These are phyloP conservation scores for Pezicula radicicola DNA, from an alignment of 2,329 filamentous ascomycete genomes.

Conservation along the genomic window DNA sequence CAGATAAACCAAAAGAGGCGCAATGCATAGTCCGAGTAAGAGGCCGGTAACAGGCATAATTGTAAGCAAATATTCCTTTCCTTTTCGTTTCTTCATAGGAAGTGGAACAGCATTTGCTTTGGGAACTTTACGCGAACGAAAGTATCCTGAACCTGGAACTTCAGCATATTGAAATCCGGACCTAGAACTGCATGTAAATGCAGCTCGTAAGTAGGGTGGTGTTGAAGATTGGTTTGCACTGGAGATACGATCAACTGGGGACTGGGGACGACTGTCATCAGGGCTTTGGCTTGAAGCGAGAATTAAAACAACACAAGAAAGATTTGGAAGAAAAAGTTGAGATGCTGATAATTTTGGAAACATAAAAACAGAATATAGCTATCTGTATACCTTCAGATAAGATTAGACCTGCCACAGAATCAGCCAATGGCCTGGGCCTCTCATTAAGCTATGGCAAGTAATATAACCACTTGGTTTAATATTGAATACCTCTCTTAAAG, in stretches of 20 bases:
- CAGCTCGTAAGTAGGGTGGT: constrained; percentile 8
- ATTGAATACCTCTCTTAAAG: no score
- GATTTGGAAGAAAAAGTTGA: no score
- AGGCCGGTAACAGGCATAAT: constrained; percentile 73
- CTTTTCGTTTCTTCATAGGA: constrained; percentile 67
- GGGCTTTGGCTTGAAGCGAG: background rate
- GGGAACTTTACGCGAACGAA: constrained; percentile 68
- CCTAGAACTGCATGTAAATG: constrained; percentile 6
- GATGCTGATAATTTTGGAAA: no score
- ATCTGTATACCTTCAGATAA: no score
- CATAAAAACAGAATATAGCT: no score
- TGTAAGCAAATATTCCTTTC: constrained; percentile 77
- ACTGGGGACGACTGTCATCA: background rate
- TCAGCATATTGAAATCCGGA: constrained; percentile 15
- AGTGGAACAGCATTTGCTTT: constrained; percentile 71
- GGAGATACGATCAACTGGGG: background rate
- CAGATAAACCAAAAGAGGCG: constrained; percentile 70
- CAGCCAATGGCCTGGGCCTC: no score
- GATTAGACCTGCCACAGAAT: no score
- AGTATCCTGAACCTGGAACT: constrained; percentile 44
- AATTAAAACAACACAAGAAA: background rate
- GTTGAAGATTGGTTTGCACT: constrained; percentile 12
- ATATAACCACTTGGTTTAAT: no score
- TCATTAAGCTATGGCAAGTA: no score
- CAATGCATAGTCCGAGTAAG: constrained; percentile 62